phyloP scores from a whole-genome alignment of 108 stramenopile genomes.

The Chaetoceros muelleri region DNA sequence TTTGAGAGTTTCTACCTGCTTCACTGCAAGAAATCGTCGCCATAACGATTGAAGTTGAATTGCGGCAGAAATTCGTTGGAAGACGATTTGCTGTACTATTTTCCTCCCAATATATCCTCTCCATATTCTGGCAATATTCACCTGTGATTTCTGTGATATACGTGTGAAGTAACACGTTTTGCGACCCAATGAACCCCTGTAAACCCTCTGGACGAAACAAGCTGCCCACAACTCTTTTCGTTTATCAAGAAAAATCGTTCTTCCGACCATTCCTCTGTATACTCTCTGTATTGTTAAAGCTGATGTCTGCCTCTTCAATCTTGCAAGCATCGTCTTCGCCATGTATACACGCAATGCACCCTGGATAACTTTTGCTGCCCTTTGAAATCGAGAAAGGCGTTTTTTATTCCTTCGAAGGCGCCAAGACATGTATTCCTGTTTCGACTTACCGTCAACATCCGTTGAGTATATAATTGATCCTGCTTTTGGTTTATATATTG shows the following conservation, averaged over 20 bases:
- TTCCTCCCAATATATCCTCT: constrained; percentile 44
- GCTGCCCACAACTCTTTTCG: constrained; percentile 74
- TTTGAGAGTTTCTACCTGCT: constrained; percentile 23
- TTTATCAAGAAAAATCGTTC: constrained; percentile 32
- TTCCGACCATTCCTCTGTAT: constrained; percentile 54
- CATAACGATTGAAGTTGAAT: constrained; percentile 41
- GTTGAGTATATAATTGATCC: constrained; percentile 12
- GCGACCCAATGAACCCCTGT: constrained; percentile 49
- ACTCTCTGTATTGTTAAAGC: constrained; percentile 51
- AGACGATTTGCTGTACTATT: constrained; percentile 20
- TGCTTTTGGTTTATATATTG: constrained; percentile 15
- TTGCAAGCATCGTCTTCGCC: constrained; percentile 46
- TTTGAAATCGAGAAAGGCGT: constrained; percentile 48
- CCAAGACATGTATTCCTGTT: constrained; percentile 82
- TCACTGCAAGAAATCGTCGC: constrained; percentile 32
- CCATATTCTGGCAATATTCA: constrained; percentile 29
- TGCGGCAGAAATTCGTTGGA: constrained; percentile 34
- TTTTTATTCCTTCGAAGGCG: constrained; percentile 69
- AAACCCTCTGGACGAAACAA: constrained; percentile 55
- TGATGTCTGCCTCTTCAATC: constrained; percentile 43
- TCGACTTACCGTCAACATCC: constrained; percentile 24
- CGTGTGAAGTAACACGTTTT: constrained; percentile 25
- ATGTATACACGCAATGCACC: constrained; percentile 44
- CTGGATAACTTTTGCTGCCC: constrained; percentile 52
- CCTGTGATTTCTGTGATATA: constrained; percentile 24